These are phyloP conservation scores for Sphaerosporella brunnea DNA, from an alignment of 495 filamentous ascomycete species.

Conservation along the genomic window DNA sequence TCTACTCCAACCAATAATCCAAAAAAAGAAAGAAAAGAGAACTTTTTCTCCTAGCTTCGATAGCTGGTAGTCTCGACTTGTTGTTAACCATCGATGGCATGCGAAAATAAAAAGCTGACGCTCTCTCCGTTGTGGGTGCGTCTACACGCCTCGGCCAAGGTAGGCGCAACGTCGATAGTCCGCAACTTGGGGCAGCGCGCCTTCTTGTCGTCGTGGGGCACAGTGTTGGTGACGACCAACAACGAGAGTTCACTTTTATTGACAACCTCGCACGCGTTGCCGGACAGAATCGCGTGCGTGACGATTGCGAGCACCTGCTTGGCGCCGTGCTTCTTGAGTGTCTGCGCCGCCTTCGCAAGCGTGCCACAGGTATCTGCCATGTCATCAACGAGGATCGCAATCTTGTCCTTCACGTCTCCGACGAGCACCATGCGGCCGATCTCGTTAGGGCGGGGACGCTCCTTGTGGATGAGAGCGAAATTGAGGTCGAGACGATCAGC, in stretches of 20 bases:
- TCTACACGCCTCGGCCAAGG: constrained; percentile 50
- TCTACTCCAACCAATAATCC: no score
- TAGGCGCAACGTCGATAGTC: constrained; percentile 87
- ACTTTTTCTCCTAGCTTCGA: no score
- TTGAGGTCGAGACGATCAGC: constrained; percentile 84
- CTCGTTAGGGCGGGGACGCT: constrained; percentile 85
- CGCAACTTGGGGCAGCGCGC: constrained; percentile 57
- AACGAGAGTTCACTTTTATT: constrained; percentile 63
- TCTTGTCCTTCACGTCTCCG: constrained; percentile 47
- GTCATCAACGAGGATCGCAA: constrained; percentile 43
- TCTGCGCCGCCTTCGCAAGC: constrained; percentile 79
- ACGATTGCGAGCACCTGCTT: constrained; percentile 82
- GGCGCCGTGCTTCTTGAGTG: constrained; percentile 77
- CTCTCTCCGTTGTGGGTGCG: constrained; percentile 93
- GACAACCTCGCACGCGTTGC: constrained; percentile 75
- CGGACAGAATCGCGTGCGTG: constrained; percentile 86
- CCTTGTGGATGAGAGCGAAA: constrained; percentile 98
- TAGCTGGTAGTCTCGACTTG: no score
- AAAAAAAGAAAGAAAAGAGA: no score
- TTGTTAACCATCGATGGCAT: no score
- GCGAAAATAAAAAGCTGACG: constrained; percentile 85
- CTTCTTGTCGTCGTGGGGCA: constrained; percentile 72
- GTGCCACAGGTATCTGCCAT: constrained; percentile 96
- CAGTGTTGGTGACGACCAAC: constrained; percentile 93
- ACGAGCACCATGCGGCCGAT: constrained; percentile 93